Conservation (phyloP, 768 basidiomycete genomes). For the Suillus fuscotomentosus region DNA sequence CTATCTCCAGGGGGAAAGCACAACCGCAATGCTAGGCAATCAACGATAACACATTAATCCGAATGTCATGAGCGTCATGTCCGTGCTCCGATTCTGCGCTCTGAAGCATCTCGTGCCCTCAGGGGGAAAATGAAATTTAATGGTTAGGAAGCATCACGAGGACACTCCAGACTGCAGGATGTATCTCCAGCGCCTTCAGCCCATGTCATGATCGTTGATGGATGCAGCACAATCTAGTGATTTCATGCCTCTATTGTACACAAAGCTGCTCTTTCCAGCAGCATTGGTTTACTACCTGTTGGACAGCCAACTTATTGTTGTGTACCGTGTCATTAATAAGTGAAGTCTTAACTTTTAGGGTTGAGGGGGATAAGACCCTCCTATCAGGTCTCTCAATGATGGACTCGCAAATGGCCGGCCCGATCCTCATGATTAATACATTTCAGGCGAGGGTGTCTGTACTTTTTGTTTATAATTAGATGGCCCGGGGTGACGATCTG, state of each 20-base stretch:
- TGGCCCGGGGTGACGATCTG: background rate
- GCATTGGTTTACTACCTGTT: background rate
- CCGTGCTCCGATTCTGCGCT: too few species aligned
- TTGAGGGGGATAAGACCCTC: background rate
- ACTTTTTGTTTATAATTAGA: background rate
- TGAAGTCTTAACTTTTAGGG: background rate
- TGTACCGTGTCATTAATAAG: background rate
- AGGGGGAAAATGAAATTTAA: too few species aligned
- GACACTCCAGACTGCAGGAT: background rate
- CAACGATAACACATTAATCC: background rate
- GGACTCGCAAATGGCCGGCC: background rate
- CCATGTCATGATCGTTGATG: too few species aligned
- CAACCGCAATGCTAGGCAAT: background rate
- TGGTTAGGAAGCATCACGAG: background rate
- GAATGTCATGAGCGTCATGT: background rate
- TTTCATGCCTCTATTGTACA: background rate
- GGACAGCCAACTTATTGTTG: background rate
- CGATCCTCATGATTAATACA: background rate
- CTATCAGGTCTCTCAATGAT: background rate
- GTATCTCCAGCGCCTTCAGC: background rate
- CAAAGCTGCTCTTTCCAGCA: background rate
- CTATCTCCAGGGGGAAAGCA: background rate
- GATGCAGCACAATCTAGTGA: background rate
- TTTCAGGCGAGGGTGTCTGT: slow-evolving; percentile 3
- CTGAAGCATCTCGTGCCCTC: too few species aligned